phyloP scores from a whole-genome alignment of 345 rosid species.

The Ailanthus altissimus region DNA sequence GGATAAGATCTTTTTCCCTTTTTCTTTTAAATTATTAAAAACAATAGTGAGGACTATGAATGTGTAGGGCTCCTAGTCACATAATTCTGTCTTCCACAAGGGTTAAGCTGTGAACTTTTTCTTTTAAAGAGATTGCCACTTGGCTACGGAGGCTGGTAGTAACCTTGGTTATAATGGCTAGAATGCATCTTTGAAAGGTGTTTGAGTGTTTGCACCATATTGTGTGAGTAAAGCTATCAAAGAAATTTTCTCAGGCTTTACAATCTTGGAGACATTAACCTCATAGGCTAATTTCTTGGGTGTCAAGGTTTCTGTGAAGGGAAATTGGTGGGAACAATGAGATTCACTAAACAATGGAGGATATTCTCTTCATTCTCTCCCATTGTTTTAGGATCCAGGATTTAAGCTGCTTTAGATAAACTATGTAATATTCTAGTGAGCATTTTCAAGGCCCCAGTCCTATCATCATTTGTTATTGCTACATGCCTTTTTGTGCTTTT shows the following conservation, averaged over 20 bases:
- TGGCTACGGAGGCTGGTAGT: neutral
- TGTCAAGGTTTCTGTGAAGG: neutral
- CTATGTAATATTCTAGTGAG: neutral
- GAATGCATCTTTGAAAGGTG: neutral
- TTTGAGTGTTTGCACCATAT: neutral
- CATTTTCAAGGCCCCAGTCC: neutral
- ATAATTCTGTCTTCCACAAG: neutral
- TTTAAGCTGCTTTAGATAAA: too few species aligned
- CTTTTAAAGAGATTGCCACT: neutral
- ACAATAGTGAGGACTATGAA: neutral
- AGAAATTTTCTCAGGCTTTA: neutral
- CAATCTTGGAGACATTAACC: neutral
- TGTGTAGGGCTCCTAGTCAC: neutral
- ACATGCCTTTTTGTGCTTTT: neutral
- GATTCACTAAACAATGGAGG: neutral
- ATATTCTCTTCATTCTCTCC: conserved; percentile 1
- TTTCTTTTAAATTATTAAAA: neutral
- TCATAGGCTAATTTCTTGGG: conserved; percentile 12
- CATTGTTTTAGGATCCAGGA: too few species aligned
- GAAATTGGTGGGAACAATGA: neutral
- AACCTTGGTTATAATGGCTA: neutral
- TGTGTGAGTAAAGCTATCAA: neutral
- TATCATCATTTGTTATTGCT: neutral
- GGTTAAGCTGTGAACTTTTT: neutral
- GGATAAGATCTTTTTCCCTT: conserved; percentile 3